These are phyloP conservation scores for Sporothrix dimorphospora DNA, from an alignment of 2,329 filamentous ascomycete species.

Conservation along the genomic window DNA sequence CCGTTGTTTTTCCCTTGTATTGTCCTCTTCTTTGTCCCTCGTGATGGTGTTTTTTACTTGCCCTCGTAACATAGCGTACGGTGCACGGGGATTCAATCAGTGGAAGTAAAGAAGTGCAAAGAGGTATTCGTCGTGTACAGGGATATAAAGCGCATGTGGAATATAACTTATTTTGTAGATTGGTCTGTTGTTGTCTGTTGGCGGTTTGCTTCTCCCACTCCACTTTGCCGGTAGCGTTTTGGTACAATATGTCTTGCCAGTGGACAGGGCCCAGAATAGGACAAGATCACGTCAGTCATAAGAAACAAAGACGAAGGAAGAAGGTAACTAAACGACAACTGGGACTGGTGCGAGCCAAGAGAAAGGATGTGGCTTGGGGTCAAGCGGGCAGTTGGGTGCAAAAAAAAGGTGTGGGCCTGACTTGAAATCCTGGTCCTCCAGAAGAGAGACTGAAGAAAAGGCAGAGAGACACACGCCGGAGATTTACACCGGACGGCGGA, in stretches of 20 bases:
- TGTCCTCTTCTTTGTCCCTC: not conserved
- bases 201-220: not conserved
- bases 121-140: not conserved
- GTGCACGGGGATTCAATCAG: not conserved
- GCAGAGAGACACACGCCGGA: no score
- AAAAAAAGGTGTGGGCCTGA: not conserved
- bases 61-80: not conserved
- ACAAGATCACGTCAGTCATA: not conserved
- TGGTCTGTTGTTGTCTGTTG: conserved; percentile 6
- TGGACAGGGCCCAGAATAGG: not conserved
- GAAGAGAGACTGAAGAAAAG: not conserved
- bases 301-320: not conserved
- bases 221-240: not conserved
- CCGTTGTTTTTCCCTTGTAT: not conserved
- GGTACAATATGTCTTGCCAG: no score
- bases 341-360: not conserved
- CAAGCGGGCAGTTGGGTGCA: not conserved
- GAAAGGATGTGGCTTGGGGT: not conserved
- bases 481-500: not conserved
- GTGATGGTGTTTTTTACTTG: not conserved
- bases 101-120: not conserved
- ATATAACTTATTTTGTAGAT: not conserved
- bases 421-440: not conserved
- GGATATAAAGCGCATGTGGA: not conserved
- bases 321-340: not conserved